These are phyloP conservation scores for Saccharomycopsis crataegensis DNA, from an alignment of 1,139 yeast genomes.

Conservation along the genomic window DNA sequence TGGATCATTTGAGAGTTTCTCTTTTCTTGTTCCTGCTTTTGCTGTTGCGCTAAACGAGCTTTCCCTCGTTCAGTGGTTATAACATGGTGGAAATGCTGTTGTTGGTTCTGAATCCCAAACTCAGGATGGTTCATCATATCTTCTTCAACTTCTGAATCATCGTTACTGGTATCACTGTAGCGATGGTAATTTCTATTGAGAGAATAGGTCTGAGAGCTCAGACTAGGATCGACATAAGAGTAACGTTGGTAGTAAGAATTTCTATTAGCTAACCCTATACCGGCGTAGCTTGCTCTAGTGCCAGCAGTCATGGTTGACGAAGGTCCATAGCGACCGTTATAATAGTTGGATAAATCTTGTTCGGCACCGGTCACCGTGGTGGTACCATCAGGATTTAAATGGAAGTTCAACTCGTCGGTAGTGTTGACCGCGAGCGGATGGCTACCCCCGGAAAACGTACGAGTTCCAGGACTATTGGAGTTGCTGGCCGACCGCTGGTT, in stretches of 20 bases:
- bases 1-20: not conserved
- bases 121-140: slow-evolving; percentile 6
- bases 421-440: slow-evolving; percentile 4
- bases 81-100: slow-evolving; percentile 14
- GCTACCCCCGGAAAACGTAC: no score
- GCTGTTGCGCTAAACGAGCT: slow-evolving; percentile 1
- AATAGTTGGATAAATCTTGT: slow-evolving; percentile 7
- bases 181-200: slow-evolving; percentile 7
- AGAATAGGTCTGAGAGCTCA: slow-evolving; percentile 4
- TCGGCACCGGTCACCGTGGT: not conserved
- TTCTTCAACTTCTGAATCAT: slow-evolving; percentile 2
- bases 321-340: slow-evolving; percentile 13
- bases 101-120: slow-evolving; percentile 1
- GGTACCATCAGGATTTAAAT: slow-evolving; percentile 10
- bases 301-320: not conserved
- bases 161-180: slow-evolving; percentile 8
- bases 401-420: slow-evolving; percentile 12
- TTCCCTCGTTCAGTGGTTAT: slow-evolving; percentile 15
- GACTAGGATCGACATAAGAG: slow-evolving; percentile 8
- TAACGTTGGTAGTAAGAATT: slow-evolving; percentile 8
- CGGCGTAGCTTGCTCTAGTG: slow-evolving; percentile 5
- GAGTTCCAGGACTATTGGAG: slow-evolving; percentile 2
- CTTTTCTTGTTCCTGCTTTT: not conserved
- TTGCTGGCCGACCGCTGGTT: slow-evolving; percentile 7
- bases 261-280: not conserved